Evolutionary conservation across 129 eudicot species (phyloP).

Genomic region (Kitagawia praeruptora): DNA sequence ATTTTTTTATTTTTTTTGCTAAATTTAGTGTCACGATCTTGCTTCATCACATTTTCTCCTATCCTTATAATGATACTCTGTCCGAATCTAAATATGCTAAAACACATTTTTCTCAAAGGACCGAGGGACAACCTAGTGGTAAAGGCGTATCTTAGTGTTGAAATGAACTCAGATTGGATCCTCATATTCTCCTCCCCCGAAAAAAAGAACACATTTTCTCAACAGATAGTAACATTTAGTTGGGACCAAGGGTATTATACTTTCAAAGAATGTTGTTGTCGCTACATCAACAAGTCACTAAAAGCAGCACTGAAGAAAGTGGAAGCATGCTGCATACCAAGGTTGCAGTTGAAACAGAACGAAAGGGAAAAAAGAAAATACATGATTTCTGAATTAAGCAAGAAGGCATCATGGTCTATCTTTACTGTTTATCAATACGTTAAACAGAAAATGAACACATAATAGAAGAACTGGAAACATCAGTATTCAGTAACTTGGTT

Average conservation of each 20-base stretch:
- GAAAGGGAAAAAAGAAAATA: neutral
- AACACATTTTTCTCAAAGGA: neutral
- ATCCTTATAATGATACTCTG: neutral
- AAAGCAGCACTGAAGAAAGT: neutral
- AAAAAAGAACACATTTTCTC: neutral
- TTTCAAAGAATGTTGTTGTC: neutral
- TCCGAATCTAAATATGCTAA: too few species aligned
- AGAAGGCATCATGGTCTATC: neutral
- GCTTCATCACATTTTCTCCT: neutral
- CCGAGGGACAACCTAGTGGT: neutral
- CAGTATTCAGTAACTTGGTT: neutral
- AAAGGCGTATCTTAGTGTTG: neutral
- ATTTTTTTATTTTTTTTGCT: too few species aligned
- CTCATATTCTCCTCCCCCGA: neutral
- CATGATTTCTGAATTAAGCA: neutral
- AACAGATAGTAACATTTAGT: neutral
- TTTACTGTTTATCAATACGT: neutral
- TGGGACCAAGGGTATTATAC: neutral
- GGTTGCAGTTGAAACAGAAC: neutral
- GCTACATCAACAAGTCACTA: neutral
- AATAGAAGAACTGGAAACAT: neutral
- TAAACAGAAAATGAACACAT: neutral
- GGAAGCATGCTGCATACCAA: neutral
- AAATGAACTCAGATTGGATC: neutral
- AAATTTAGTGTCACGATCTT: too few species aligned